Evolutionary conservation across 2,329 filamentous ascomycete species (phyloP).

Genomic region (Arthrobotrys iridis): DNA sequence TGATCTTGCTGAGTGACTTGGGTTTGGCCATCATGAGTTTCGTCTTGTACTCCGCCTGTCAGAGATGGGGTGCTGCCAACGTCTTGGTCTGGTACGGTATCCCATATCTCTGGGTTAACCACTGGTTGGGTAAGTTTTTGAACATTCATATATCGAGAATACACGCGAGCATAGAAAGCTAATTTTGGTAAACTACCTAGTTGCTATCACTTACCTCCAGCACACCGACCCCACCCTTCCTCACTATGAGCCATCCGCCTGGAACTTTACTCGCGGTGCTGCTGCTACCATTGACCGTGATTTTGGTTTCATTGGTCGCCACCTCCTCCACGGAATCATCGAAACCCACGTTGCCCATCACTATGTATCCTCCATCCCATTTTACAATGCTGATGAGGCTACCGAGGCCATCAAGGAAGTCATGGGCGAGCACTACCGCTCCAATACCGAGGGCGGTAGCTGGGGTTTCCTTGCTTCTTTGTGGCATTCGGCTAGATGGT

Average conservation of each 20-base stretch:
- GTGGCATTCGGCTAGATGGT: slow-evolving; percentile 82
- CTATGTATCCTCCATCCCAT: slow-evolving; percentile 94
- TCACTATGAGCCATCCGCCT: slow-evolving; percentile 85
- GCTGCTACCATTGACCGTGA: slow-evolving; percentile 97
- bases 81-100: slow-evolving; percentile 93
- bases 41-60: slow-evolving; percentile 74
- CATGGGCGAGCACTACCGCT: slow-evolving; percentile 95
- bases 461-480: slow-evolving; percentile 85
- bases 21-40: slow-evolving; percentile 74
- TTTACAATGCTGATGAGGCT: slow-evolving; percentile 95
- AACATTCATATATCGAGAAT: slow-evolving; percentile 3
- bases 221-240: slow-evolving; percentile 95
- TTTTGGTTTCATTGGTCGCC: slow-evolving; percentile 92
- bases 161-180: background rate
- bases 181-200: slow-evolving; percentile 62
- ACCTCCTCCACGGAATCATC: slow-evolving; percentile 92
- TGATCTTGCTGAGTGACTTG: slow-evolving; percentile 86
- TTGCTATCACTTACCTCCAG: slow-evolving; percentile 96
- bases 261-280: slow-evolving; percentile 93
- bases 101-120: slow-evolving; percentile 97
- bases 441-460: slow-evolving; percentile 78
- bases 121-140: slow-evolving; percentile 95
- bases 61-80: slow-evolving; percentile 84
- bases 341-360: slow-evolving; percentile 98
- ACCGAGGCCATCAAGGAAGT: slow-evolving; percentile 91